A percentile compares a stretch with the other conserved stretches of the same genome.
Evolutionary conservation across 2,329 filamentous ascomycete genomes (phyloP).

Genomic region (Lasiodiplodia hormozganensis): DNA sequence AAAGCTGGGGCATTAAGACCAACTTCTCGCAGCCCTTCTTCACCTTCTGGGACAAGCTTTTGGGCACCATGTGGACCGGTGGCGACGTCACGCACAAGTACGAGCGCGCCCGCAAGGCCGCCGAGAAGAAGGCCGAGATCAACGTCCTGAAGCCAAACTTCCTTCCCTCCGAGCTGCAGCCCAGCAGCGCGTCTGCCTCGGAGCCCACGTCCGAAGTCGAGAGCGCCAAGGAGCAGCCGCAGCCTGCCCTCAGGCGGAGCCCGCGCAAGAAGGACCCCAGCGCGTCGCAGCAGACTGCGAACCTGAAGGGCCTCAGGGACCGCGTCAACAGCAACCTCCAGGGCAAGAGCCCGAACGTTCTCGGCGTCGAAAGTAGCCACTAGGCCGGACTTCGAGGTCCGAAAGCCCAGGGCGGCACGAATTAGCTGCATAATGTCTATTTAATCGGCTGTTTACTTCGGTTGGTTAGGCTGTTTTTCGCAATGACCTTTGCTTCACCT

Average conservation of each 20-base stretch:
- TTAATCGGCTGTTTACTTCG: not conserved
- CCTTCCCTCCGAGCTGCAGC: conserved; percentile 28
- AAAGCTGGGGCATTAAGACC: conserved; percentile 98
- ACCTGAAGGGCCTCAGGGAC: conserved; percentile 53
- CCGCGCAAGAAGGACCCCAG: conserved; percentile 51
- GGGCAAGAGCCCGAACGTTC: conserved; percentile 53
- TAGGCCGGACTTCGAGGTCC: conserved; percentile 32
- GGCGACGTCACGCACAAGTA: conserved; percentile 67
- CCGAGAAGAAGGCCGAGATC: conserved; percentile 63
- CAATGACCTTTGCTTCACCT: not conserved
- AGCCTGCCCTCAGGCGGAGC: conserved; percentile 46
- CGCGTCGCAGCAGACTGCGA: conserved; percentile 46
- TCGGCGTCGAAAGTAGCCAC: conserved; percentile 53
- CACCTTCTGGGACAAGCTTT: conserved; percentile 87
- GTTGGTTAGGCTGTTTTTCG: conserved; percentile 12
- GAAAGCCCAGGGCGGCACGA: not conserved
- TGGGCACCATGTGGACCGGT: conserved; percentile 84
- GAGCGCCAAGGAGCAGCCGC: conserved; percentile 35
- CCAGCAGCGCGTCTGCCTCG: conserved; percentile 31
- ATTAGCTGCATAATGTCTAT: conserved; percentile 21
- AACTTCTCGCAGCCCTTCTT: conserved; percentile 94
- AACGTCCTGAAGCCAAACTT: conserved; percentile 43
- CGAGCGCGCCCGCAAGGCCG: conserved; percentile 61
- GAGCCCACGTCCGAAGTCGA: conserved; percentile 35
- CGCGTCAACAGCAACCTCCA: conserved; percentile 55